These are phyloP conservation scores for Mortierella polycephala DNA, from an alignment of 371 early-diverging fungal species.

Conservation along the genomic window DNA sequence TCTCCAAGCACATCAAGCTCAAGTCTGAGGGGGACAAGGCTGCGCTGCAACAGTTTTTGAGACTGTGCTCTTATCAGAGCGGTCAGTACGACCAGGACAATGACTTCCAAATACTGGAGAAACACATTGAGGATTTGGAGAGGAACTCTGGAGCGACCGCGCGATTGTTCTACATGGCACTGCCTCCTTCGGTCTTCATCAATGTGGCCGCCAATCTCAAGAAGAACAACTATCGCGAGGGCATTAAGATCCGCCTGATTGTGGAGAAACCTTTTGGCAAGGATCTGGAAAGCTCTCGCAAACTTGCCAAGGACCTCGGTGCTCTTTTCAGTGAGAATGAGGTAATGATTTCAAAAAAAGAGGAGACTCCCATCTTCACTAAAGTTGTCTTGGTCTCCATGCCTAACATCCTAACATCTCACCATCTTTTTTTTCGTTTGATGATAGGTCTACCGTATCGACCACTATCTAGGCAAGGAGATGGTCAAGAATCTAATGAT, in stretches of 20 bases:
- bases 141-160: slow-evolving; percentile 57
- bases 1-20: slow-evolving; percentile 76
- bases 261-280: slow-evolving; percentile 99
- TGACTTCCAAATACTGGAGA: slow-evolving; percentile 73
- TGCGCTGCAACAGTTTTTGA: slow-evolving; percentile 77
- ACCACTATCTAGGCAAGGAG: slow-evolving; percentile 99
- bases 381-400: neutral
- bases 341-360: slow-evolving; percentile 54
- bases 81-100: slow-evolving; percentile 93
- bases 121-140: slow-evolving; percentile 67
- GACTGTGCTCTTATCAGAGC: slow-evolving; percentile 80
- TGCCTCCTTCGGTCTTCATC: slow-evolving; percentile 97
- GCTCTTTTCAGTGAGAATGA: slow-evolving; percentile 87
- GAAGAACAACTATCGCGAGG: slow-evolving; percentile 66
- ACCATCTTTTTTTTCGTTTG: neutral
- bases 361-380: neutral
- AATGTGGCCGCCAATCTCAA: slow-evolving; percentile 81
- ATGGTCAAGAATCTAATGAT: slow-evolving; percentile 98
- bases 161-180: slow-evolving; percentile 97
- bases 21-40: slow-evolving; percentile 66
- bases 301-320: slow-evolving; percentile 75
- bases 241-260: slow-evolving; percentile 77
- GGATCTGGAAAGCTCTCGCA: slow-evolving; percentile 84
- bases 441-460: slow-evolving; percentile 94
- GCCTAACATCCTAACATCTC: too few relatives aligned